Base-by-base conservation (phyloP, 306 rosid genomes). In the Inga laurina region DNA sequence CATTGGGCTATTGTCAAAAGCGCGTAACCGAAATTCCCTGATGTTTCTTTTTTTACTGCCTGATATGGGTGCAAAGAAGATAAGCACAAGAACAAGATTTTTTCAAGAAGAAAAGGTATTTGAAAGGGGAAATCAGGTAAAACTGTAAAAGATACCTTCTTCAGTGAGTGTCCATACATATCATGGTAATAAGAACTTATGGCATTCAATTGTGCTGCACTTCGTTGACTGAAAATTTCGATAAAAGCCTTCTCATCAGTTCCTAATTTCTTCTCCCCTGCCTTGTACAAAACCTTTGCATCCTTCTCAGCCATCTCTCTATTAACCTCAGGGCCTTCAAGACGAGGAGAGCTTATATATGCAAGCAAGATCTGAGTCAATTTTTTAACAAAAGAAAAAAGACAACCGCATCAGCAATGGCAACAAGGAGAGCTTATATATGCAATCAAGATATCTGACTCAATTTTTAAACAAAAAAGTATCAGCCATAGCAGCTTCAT, bases 241-340 rank as follows among this genome's bases (percentile, higher is more conserved):
- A 94, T 86, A 77, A 94, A 92, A 44, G 84, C 77, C 81, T 85
- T 87, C 85, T 89, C 90, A 72, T 89, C 92, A 59, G 89, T 89
- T 75, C 89, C 89, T 41, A 87, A 72, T 54, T 48, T 89, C 84
- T 89, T 89, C 79, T 89, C 90, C 73, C 92, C 90, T 43, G 89
- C 92, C 77, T 84, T 87, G 13, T 81, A 89, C 19, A 89, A 88
- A 81, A 77, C 78, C 83, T 79, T 76, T 0, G 89, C 86, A 73
- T 87, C 92, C 30, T 56, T 76, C 77, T 79, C 86, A 71, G 84
- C 90, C 57, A 89, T 67, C 34, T 66, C 86, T 69, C 80, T 78
- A 83, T 90, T 87, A 45, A 90, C 88, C 86, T 90, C 97, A 7
- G 85, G 96, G 72, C 92, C 97, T 87, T 94, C 97, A 59, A 86